phyloP scores from a whole-genome alignment of 345 rosid species.

The Turritis glabra region DNA sequence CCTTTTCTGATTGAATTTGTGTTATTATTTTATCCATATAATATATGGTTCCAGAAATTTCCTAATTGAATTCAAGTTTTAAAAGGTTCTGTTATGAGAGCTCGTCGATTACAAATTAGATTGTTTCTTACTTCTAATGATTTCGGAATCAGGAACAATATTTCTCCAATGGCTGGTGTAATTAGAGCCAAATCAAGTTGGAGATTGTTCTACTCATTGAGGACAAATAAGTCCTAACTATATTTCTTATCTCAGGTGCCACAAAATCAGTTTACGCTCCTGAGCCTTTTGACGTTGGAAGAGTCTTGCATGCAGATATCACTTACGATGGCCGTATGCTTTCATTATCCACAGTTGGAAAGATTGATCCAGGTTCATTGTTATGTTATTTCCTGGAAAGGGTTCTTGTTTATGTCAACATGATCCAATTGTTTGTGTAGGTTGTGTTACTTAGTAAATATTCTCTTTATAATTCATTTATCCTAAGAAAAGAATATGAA shows the following conservation, averaged over 20 bases:
- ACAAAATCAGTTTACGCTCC: constrained; percentile 91
- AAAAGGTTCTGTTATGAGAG: neutral
- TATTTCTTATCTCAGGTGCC: constrained; percentile 62
- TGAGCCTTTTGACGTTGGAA: constrained; percentile 89
- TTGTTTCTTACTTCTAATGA: neutral
- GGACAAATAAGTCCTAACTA: constrained; percentile 11
- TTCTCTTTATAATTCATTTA: neutral
- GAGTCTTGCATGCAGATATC: constrained; percentile 71
- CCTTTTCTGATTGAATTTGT: neutral
- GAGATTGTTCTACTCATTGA: neutral
- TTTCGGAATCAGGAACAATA: neutral
- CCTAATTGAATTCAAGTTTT: neutral
- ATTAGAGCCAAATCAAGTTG: neutral
- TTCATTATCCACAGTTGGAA: constrained; percentile 63
- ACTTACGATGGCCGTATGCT: constrained; percentile 49
- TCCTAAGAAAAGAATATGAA: neutral
- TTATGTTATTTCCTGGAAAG: constrained; percentile 23
- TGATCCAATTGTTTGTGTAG: constrained; percentile 1
- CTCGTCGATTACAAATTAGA: neutral
- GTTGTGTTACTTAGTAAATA: neutral
- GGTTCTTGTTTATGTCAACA: constrained; percentile 16
- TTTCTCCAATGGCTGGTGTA: neutral
- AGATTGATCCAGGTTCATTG: constrained; percentile 77
- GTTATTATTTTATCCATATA: neutral
- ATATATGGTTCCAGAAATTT: neutral